A percentile compares a stretch with the other conserved stretches of the same genome.
phyloP scores from a whole-genome alignment of 2,329 filamentous ascomycete species.

The Aspergillus cejpii region DNA sequence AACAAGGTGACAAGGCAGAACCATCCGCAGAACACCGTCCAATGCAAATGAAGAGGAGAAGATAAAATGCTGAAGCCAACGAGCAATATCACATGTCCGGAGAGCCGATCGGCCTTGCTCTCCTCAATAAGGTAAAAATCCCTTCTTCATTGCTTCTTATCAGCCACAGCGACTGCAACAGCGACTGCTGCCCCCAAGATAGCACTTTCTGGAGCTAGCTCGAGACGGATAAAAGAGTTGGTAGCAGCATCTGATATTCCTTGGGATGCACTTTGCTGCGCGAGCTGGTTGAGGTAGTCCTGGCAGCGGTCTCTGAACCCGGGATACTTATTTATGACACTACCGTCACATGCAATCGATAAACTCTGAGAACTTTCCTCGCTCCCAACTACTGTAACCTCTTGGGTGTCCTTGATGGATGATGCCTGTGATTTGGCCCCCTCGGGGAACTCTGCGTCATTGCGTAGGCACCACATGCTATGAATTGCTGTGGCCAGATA shows the following conservation, averaged over 20 bases:
- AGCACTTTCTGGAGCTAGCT: conserved; percentile 40
- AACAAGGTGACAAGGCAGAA: too few species aligned
- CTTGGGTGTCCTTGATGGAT: conserved; percentile 25
- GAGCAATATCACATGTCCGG: background rate
- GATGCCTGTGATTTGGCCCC: conserved; percentile 16
- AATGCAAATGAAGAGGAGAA: conserved; percentile 8
- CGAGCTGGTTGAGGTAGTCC: conserved; percentile 38
- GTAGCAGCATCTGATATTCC: conserved; percentile 9
- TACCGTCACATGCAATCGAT: conserved; percentile 48
- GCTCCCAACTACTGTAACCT: conserved; percentile 31
- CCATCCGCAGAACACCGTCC: background rate
- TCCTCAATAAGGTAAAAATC: background rate
- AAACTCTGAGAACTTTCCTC: conserved; percentile 29
- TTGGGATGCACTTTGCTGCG: conserved; percentile 20
- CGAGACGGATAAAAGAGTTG: conserved; percentile 32
- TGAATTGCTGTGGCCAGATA: conserved; percentile 59
- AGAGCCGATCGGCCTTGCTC: too few species aligned
- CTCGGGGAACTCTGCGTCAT: conserved; percentile 41
- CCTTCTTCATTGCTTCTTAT: conserved; percentile 12
- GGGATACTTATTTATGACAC: conserved; percentile 48
- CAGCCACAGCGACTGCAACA: conserved; percentile 39
- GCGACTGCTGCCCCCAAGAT: conserved; percentile 45
- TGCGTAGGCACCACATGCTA: conserved; percentile 53
- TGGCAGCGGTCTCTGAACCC: conserved; percentile 43
- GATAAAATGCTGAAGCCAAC: too few species aligned